These are phyloP conservation scores for Chrysopogon serrulatus DNA, from an alignment of 176 grass and related monocot genomes.

Conservation along the genomic window DNA sequence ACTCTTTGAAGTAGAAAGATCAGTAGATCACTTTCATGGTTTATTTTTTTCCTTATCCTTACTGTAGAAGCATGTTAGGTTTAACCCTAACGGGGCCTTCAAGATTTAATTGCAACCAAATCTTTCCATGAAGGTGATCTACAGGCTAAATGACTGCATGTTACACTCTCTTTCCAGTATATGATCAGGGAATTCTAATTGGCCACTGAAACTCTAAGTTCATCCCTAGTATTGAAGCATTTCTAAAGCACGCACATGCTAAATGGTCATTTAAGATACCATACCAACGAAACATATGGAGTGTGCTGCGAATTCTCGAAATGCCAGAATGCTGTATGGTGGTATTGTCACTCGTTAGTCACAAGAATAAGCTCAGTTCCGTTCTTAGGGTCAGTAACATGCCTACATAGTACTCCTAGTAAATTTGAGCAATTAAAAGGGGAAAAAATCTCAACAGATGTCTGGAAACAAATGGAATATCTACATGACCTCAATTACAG, in stretches of 20 bases:
- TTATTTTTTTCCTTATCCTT: too few species aligned
- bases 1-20: too few species aligned
- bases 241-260: background rate
- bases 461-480: constrained; percentile 15
- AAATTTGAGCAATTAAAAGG: background rate
- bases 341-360: background rate
- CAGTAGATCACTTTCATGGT: too few species aligned
- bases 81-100: too few species aligned
- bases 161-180: background rate
- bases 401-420: background rate
- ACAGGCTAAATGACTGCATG: background rate
- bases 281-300: background rate
- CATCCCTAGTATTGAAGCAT: background rate
- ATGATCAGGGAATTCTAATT: background rate
- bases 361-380: background rate
- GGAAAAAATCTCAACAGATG: background rate
- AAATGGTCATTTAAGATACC: background rate
- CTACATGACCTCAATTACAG: constrained; percentile 28
- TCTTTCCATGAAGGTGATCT: too few species aligned
- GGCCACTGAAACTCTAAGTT: background rate
- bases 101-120: too few species aligned
- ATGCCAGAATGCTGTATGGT: background rate
- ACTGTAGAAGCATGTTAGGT: too few species aligned
- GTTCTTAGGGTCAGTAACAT: background rate
- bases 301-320: background rate